A percentile compares a stretch with the other conserved stretches of the same genome.
phyloP scores from a whole-genome alignment of 2,329 filamentous ascomycete genomes.

The Amauroascus niger region DNA sequence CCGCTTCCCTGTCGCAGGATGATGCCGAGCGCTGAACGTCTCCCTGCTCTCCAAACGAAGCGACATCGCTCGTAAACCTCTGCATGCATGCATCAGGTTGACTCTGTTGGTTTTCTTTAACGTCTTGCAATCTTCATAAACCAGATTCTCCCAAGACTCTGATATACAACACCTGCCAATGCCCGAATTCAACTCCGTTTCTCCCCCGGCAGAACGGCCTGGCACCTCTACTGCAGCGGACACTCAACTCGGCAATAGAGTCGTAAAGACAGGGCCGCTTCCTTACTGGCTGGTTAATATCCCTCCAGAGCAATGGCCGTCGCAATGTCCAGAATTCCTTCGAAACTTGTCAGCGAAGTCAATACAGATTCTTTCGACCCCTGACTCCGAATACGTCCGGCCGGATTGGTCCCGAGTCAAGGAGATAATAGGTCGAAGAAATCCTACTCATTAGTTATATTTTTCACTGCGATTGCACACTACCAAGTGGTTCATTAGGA shows the following conservation, averaged over 20 bases:
- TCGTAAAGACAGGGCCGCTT: constrained; percentile 22
- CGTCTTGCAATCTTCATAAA: too few species aligned
- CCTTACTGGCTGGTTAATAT: constrained; percentile 83
- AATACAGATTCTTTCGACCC: constrained; percentile 57
- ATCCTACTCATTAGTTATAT: not conserved
- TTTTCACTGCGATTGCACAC: too few species aligned
- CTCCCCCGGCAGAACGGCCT: not conserved
- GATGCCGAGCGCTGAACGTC: not conserved
- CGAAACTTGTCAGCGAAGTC: constrained; percentile 57
- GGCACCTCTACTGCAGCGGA: constrained; percentile 16
- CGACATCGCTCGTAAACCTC: too few species aligned
- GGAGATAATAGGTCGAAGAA: constrained; percentile 44
- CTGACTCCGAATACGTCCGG: constrained; percentile 54
- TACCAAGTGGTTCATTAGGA: not conserved
- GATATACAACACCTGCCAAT: not conserved
- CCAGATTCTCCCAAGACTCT: too few species aligned
- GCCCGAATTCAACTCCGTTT: constrained; percentile 12
- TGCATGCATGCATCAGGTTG: too few species aligned
- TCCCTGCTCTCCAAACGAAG: not conserved
- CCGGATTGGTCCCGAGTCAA: constrained; percentile 62
- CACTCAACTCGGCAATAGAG: constrained; percentile 22
- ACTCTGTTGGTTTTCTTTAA: too few species aligned
- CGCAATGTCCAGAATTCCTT: constrained; percentile 64
- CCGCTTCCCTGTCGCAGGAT: not conserved
- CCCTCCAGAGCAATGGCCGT: constrained; percentile 50